Evolutionary conservation across 1,284 basidiomycete genomes (phyloP).

Genomic region (Laetiporus sulphureus): DNA sequence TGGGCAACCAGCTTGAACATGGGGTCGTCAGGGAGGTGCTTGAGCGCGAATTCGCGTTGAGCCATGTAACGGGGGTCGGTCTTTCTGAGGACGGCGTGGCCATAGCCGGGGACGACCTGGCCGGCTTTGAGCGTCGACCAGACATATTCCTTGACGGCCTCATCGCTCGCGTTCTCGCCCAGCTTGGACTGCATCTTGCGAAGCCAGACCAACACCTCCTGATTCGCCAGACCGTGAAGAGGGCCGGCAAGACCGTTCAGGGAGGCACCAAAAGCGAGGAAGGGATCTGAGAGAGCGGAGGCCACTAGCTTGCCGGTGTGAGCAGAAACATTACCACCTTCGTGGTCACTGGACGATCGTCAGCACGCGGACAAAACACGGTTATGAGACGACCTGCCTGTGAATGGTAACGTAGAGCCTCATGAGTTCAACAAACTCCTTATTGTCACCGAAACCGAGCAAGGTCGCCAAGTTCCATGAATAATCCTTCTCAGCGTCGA

Average conservation of each 20-base stretch:
- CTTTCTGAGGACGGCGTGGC: slow-evolving; percentile 95
- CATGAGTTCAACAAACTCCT: slow-evolving; percentile 90
- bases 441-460: slow-evolving; percentile 89
- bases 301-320: slow-evolving; percentile 96
- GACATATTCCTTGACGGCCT: slow-evolving; percentile 87
- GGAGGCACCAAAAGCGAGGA: slow-evolving; percentile 91
- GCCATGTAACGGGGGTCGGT: slow-evolving; percentile 97
- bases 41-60: slow-evolving; percentile 89
- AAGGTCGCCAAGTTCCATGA: slow-evolving; percentile 90
- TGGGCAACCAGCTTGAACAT: slow-evolving; percentile 92
- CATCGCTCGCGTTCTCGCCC: slow-evolving; percentile 77
- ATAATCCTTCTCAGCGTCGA: slow-evolving; percentile 88
- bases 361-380: not conserved
- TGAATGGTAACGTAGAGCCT: slow-evolving; percentile 98
- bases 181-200: slow-evolving; percentile 85
- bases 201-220: slow-evolving; percentile 89
- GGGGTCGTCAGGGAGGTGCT: slow-evolving; percentile 83
- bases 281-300: slow-evolving; percentile 96
- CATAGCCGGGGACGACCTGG: slow-evolving; percentile 92
- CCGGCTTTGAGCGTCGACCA: slow-evolving; percentile 90
- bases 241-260: slow-evolving; percentile 97
- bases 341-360: slow-evolving; percentile 72
- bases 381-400: slow-evolving; percentile 36
- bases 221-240: slow-evolving; percentile 95
- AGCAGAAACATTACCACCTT: slow-evolving; percentile 98